Percentiles rank a stretch among this genome's conserved stretches.
Conservation (phyloP, 2,329 filamentous ascomycete genomes). For the Claviceps pazoutovae region DNA sequence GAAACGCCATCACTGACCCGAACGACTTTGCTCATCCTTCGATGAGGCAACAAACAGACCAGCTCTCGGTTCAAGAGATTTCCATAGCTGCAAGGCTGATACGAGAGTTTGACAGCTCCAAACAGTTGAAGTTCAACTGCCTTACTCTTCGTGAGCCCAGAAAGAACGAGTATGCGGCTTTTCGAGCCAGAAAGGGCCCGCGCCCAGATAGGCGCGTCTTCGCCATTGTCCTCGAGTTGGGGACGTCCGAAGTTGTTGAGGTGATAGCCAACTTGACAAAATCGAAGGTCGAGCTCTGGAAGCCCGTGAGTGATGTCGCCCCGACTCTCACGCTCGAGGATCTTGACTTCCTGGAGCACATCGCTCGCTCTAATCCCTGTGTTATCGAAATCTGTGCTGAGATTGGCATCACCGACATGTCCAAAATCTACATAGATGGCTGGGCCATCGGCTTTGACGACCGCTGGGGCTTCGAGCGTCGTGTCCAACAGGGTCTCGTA, state of each 20-base stretch:
- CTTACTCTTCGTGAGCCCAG: slow-evolving; percentile 52
- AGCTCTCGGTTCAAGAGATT: slow-evolving; percentile 41
- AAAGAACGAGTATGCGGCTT: slow-evolving; percentile 50
- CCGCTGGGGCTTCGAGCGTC: slow-evolving; percentile 56
- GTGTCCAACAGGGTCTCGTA: slow-evolving; percentile 69
- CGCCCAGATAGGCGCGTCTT: slow-evolving; percentile 36
- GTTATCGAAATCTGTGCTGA: slow-evolving; percentile 67
- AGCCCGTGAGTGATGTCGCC: slow-evolving; percentile 31
- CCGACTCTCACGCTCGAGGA: slow-evolving; percentile 63
- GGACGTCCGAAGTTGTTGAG: slow-evolving; percentile 29
- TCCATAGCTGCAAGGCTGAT: slow-evolving; percentile 34
- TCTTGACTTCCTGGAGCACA: slow-evolving; percentile 57
- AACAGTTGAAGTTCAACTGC: slow-evolving; percentile 38
- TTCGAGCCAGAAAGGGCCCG: slow-evolving; percentile 33
- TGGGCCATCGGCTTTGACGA: slow-evolving; percentile 79
- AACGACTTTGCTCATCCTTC: neutral
- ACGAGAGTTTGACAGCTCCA: slow-evolving; percentile 21
- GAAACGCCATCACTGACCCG: neutral
- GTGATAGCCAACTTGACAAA: slow-evolving; percentile 35
- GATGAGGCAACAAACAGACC: slow-evolving; percentile 21
- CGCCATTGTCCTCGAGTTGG: slow-evolving; percentile 32
- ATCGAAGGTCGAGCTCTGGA: slow-evolving; percentile 27
- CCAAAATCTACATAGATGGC: slow-evolving; percentile 71
- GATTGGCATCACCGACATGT: slow-evolving; percentile 66
- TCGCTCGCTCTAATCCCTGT: slow-evolving; percentile 53